Percentiles rank a stretch among this genome's conserved stretches.
These are phyloP conservation scores for Bocquillonia castaneifolia DNA, from an alignment of 441 rosid genomes.

Conservation along the genomic window DNA sequence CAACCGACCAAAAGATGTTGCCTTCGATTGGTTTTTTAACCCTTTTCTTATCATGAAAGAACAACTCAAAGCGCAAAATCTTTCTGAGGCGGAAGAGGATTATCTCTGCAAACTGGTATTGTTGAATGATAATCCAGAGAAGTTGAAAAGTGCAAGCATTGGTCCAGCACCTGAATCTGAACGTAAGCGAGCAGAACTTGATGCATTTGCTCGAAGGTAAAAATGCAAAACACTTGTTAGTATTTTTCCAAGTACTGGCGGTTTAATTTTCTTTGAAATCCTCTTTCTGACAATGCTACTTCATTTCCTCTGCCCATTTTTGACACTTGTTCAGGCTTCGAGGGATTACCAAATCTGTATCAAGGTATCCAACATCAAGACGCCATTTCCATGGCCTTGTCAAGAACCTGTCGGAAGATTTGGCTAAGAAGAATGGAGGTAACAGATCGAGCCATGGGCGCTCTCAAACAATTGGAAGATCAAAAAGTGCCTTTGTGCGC, in stretches of 20 bases:
- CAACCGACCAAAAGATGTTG: constrained; percentile 67
- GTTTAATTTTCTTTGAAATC: neutral
- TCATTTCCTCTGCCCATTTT: constrained; percentile 2
- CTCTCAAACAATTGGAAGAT: constrained; percentile 32
- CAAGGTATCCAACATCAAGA: constrained; percentile 83
- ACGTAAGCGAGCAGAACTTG: constrained; percentile 68
- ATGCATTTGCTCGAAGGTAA: constrained; percentile 90
- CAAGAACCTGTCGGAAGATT: constrained; percentile 50
- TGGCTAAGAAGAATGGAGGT: constrained; percentile 43
- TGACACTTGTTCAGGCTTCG: constrained; percentile 44
- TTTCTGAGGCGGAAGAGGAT: constrained; percentile 65
- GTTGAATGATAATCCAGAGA: constrained; percentile 51
- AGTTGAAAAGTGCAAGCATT: constrained; percentile 46
- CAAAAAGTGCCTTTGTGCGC: constrained; percentile 48
- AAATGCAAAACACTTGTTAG: neutral
- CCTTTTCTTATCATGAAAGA: constrained; percentile 84
- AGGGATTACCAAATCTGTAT: constrained; percentile 74
- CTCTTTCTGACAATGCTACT: constrained; percentile 1
- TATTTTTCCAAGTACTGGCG: neutral
- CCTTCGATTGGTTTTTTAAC: constrained; percentile 83
- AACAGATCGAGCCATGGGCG: constrained; percentile 20
- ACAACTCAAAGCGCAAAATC: constrained; percentile 70
- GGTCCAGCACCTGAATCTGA: constrained; percentile 62
- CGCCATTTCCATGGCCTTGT: constrained; percentile 59
- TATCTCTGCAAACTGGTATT: constrained; percentile 71